Conservation (phyloP, 768 basidiomycete species). For the Sarcomyxa edulis region DNA sequence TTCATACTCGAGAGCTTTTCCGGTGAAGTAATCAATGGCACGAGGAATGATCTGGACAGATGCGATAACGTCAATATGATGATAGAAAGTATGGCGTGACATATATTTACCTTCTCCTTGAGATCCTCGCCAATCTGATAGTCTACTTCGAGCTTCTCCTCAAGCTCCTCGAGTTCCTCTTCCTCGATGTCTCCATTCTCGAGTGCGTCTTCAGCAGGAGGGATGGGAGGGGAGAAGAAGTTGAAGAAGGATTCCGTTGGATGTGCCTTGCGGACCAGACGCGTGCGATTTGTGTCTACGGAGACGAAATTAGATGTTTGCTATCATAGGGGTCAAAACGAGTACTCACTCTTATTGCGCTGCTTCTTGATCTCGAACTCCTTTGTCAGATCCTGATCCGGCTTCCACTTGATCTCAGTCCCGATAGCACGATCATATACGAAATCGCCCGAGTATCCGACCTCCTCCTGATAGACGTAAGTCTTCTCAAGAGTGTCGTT, state of each 20-base stretch:
- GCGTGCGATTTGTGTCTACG: constrained; percentile 78
- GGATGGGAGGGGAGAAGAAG: constrained; percentile 86
- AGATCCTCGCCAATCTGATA: constrained; percentile 98
- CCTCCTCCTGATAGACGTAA: constrained; percentile 88
- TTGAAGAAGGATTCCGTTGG: constrained; percentile 98
- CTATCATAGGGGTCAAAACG: constrained; percentile 3
- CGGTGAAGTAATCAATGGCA: constrained; percentile 96
- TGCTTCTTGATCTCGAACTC: constrained; percentile 99
- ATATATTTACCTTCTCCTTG: constrained; percentile 79
- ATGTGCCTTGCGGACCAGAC: constrained; percentile 78
- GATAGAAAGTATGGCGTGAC: background rate
- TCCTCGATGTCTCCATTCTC: constrained; percentile 74
- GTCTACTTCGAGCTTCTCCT: constrained; percentile 92
- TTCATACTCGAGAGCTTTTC: constrained; percentile 88
- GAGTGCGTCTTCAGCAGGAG: constrained; percentile 62
- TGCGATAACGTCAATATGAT: background rate
- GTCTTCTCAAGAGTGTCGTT: constrained; percentile 86
- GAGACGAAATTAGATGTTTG: constrained; percentile 2
- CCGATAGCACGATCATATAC: constrained; percentile 94
- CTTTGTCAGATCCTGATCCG: constrained; percentile 96
- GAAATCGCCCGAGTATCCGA: constrained; percentile 95
- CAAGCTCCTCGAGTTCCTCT: constrained; percentile 84
- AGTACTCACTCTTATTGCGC: constrained; percentile 86
- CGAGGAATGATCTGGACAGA: constrained; percentile 78
- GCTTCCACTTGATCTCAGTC: constrained; percentile 95